Percentiles rank a stretch among this genome's conserved stretches.
Evolutionary conservation across 2,329 filamentous ascomycete species (phyloP).

Genomic region (Teratosphaeria pseudoeucalypti): DNA sequence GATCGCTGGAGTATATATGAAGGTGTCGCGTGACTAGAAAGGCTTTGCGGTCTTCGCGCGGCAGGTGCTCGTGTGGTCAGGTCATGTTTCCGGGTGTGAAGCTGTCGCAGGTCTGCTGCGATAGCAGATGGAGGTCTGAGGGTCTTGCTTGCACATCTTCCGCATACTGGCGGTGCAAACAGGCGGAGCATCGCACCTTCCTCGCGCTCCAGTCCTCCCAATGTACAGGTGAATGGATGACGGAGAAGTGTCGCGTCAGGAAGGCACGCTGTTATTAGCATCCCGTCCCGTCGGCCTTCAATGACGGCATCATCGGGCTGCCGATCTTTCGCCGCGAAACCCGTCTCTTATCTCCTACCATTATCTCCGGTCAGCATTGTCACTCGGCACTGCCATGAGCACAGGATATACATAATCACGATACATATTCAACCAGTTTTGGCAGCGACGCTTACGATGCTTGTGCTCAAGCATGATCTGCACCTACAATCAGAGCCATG

Average conservation of each 20-base stretch:
- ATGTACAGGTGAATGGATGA: neutral
- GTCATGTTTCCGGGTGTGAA: slow-evolving; percentile 6
- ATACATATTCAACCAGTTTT: too few species aligned
- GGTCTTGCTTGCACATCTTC: slow-evolving; percentile 22
- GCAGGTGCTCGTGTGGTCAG: neutral
- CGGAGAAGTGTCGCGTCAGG: neutral
- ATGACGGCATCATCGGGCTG: neutral
- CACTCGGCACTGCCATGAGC: too few species aligned
- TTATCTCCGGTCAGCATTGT: too few species aligned
- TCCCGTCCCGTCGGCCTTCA: neutral
- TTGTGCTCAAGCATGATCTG: too few species aligned
- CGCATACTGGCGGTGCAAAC: slow-evolving; percentile 18
- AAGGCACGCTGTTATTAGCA: neutral
- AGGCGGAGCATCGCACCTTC: slow-evolving; percentile 5
- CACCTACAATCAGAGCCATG: too few species aligned
- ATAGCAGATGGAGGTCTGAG: slow-evolving; percentile 13
- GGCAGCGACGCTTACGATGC: too few species aligned
- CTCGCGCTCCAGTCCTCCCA: neutral
- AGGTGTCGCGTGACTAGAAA: neutral
- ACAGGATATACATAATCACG: too few species aligned
- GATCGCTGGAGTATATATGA: slow-evolving; percentile 7
- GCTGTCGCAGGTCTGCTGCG: slow-evolving; percentile 12
- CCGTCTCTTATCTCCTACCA: neutral
- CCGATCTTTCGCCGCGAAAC: neutral
- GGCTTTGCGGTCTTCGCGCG: neutral